These are phyloP conservation scores for Arthrobotrys entomopaga DNA, from an alignment of 2,329 filamentous ascomycete genomes.

Conservation along the genomic window DNA sequence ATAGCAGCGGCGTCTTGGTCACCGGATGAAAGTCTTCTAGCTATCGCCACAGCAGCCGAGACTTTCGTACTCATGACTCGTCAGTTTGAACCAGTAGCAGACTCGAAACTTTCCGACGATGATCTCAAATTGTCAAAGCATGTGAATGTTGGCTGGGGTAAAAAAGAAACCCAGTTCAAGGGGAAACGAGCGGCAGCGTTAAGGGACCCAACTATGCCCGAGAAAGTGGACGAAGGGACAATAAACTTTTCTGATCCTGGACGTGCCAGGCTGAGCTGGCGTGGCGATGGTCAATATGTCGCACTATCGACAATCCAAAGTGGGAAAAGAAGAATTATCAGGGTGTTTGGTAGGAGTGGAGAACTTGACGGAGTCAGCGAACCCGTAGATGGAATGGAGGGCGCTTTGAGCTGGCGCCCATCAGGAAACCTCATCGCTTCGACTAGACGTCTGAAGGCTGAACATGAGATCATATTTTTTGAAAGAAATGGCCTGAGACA, in stretches of 20 bases:
- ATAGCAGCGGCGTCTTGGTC: conserved; percentile 93
- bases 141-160: conserved; percentile 97
- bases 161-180: conserved; percentile 97
- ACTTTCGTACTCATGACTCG: conserved; percentile 93
- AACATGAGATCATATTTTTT: conserved; percentile 90
- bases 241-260: conserved; percentile 79
- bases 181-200: conserved; percentile 87
- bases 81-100: conserved; percentile 83
- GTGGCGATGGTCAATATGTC: conserved; percentile 90
- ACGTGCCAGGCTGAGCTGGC: conserved; percentile 82
- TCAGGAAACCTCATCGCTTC: conserved; percentile 90
- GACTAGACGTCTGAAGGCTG: conserved; percentile 75
- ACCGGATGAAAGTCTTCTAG: conserved; percentile 89
- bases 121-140: conserved; percentile 90
- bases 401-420: conserved; percentile 87
- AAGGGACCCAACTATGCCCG: conserved; percentile 91
- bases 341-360: conserved; percentile 90
- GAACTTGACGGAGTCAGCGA: conserved; percentile 92
- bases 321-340: conserved; percentile 77
- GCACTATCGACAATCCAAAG: conserved; percentile 83
- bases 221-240: conserved; percentile 85
- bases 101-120: conserved; percentile 75
- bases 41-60: conserved; percentile 80
- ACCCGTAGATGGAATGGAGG: conserved; percentile 90
- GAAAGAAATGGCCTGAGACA: conserved; percentile 98